Base-by-base conservation (phyloP, 2,329 filamentous ascomycete species). In the Trichoderma sp. region DNA sequence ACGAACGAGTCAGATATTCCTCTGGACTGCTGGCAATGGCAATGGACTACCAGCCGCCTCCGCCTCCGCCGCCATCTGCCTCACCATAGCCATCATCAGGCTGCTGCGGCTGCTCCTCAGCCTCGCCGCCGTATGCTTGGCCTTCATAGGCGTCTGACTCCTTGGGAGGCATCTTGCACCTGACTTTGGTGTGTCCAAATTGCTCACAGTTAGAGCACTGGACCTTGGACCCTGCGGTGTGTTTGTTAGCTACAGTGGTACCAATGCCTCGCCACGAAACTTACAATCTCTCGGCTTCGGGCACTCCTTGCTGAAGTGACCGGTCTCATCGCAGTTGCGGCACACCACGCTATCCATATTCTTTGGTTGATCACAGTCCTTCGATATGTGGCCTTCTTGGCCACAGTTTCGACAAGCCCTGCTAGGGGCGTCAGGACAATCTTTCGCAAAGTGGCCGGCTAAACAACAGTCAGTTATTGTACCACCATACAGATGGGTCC, bases 271-370 rank as follows among this genome's bases (percentile, higher is more conserved):
- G 5, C 30, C 62, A 28, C 14, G 18, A 24, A 32, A 79, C 80
- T 75, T 75, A 82, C 81, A 83, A 58, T 83, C 79, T 32, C 76
- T 81, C 4, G 89, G 89, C 80, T 89, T 84, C 0, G 87, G 84
- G 74, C 89, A 93, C 61, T 93, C 91, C 47, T 85, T 86, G 70
- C 89, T 85, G 74, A 84, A 86, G 76, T 92, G 90, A 3, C 90
- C 90, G 72, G 84, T 83, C 74, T 88, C 84, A 18, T 87, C 83
- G 74, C 91, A 92, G 79, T 87, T 83, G 73, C 87, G 87, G 81
- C 91, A 93, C 11, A 82, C 86, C 3, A 90, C 88, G 12, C 73
- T 76, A 21, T 80, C 80, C 75, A 82, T 80, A 77, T 83, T 83
- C 56, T 80, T 81, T 60, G 81, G 82, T 73, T 86, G 82, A 32